Evolutionary conservation across 139 green algal species (phyloP).

Genomic region (Prasinococcaceae sp.): DNA sequence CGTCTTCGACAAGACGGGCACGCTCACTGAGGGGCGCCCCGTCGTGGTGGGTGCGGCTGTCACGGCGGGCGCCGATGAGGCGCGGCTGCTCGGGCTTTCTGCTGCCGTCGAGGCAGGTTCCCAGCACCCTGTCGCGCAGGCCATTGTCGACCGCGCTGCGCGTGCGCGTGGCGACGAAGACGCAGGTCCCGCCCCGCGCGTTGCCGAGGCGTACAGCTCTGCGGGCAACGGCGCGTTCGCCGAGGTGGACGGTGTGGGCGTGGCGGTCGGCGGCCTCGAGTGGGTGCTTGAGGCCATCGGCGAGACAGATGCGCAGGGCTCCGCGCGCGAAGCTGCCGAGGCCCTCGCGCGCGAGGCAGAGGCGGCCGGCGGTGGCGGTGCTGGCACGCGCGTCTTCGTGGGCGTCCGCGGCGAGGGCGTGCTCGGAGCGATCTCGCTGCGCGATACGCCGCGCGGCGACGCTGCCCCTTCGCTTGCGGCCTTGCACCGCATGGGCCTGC

Average conservation of each 20-base stretch:
- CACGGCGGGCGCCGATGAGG: conserved; percentile 11
- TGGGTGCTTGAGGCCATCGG: conserved; percentile 37
- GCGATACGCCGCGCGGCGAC: conserved; percentile 51
- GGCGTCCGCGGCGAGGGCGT: conserved; percentile 39
- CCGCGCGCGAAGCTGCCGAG: background rate
- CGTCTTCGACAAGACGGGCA: conserved; percentile 90
- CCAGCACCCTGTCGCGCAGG: conserved; percentile 65
- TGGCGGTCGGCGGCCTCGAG: conserved; percentile 43
- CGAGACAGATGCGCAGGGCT: background rate
- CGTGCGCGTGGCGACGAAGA: background rate
- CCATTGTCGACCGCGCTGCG: conserved; percentile 39
- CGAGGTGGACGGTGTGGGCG: conserved; percentile 28
- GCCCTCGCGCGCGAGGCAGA: background rate
- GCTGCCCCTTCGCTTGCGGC: conserved; percentile 33
- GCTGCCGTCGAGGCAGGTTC: conserved; percentile 58
- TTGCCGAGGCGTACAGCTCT: conserved; percentile 28
- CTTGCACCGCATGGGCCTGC: conserved; percentile 39
- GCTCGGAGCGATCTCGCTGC: conserved; percentile 42
- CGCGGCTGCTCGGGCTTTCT: conserved; percentile 40
- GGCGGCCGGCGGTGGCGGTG: conserved; percentile 3
- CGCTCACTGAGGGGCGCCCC: conserved; percentile 57
- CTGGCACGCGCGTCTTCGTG: conserved; percentile 39
- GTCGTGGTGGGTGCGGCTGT: conserved; percentile 7
- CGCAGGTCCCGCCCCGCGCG: background rate
- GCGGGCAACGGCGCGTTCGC: conserved; percentile 43